A percentile compares a stretch with the other conserved stretches of the same genome.
These are phyloP conservation scores for Sclerotinia sclerotiorum DNA, from an alignment of 2,329 filamentous ascomycete species.

Conservation along the genomic window DNA sequence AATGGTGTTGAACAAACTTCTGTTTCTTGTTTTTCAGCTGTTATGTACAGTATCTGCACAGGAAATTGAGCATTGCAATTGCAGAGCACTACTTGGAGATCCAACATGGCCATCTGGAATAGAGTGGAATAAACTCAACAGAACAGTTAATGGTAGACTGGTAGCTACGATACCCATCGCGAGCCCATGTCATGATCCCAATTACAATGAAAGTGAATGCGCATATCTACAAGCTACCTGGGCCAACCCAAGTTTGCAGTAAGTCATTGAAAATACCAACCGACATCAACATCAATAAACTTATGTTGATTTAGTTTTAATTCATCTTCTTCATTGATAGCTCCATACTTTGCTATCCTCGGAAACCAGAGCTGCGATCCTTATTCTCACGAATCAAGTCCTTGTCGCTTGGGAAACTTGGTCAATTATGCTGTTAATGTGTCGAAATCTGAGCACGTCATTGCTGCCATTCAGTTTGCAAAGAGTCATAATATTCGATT, in stretches of 20 bases:
- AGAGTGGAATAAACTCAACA: conserved; percentile 29
- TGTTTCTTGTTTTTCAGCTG: neutral
- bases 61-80: neutral
- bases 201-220: conserved; percentile 24
- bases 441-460: conserved; percentile 31
- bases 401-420: conserved; percentile 44
- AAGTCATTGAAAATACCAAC: neutral
- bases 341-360: conserved; percentile 42
- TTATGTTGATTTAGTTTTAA: conserved; percentile 2
- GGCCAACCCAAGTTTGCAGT: conserved; percentile 23
- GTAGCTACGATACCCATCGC: conserved; percentile 27
- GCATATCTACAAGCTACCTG: conserved; percentile 24
- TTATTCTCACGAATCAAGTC: conserved; percentile 41
- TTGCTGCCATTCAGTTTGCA: conserved; percentile 43
- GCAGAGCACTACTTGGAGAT: conserved; percentile 26
- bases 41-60: neutral
- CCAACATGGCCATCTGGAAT: conserved; percentile 25
- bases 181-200: conserved; percentile 25
- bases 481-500: conserved; percentile 44
- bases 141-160: conserved; percentile 27
- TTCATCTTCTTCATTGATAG: conserved; percentile 34
- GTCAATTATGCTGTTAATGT: conserved; percentile 40
- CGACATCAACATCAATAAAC: neutral
- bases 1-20: neutral
- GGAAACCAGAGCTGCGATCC: conserved; percentile 40